These are phyloP conservation scores for Nakazawaea wyomingensis DNA, from an alignment of 805 yeast species.

Conservation along the genomic window DNA sequence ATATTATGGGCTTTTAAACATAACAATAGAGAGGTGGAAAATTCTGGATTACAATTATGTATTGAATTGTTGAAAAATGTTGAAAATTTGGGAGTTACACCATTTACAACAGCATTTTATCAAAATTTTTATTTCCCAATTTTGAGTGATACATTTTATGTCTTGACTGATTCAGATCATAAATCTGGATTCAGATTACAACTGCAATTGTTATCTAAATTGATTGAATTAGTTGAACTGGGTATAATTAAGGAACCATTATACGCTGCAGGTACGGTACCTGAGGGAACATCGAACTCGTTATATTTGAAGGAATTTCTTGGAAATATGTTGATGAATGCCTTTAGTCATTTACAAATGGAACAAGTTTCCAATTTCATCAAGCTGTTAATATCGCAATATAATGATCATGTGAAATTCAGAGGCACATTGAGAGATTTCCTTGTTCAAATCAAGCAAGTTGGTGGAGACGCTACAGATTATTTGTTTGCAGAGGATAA, in stretches of 20 bases:
- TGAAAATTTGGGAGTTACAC: slow-evolving; percentile 63
- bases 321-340: slow-evolving; percentile 73
- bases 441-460: slow-evolving; percentile 91
- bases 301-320: slow-evolving; percentile 75
- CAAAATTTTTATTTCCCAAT: slow-evolving; percentile 85
- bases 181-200: slow-evolving; percentile 93
- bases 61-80: slow-evolving; percentile 82
- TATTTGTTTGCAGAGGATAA: slow-evolving; percentile 92
- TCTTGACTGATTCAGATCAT: slow-evolving; percentile 94
- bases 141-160: slow-evolving; percentile 86
- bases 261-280: slow-evolving; percentile 74
- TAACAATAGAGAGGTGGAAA: slow-evolving; percentile 94
- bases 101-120: slow-evolving; percentile 81
- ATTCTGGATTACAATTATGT: slow-evolving; percentile 79
- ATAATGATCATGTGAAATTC: slow-evolving; percentile 70
- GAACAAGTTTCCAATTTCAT: slow-evolving; percentile 82
- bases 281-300: slow-evolving; percentile 79
- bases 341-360: slow-evolving; percentile 87
- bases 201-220: slow-evolving; percentile 74
- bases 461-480: slow-evolving; percentile 93
- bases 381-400: slow-evolving; percentile 66
- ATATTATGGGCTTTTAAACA: slow-evolving; percentile 98
- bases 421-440: slow-evolving; percentile 88
- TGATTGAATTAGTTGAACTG: slow-evolving; percentile 78
- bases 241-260: slow-evolving; percentile 72